Percentiles rank a stretch among this genome's conserved stretches.
Evolutionary conservation across 192 early-diverging fungal species (phyloP).

Genomic region (Backusella luteola): DNA sequence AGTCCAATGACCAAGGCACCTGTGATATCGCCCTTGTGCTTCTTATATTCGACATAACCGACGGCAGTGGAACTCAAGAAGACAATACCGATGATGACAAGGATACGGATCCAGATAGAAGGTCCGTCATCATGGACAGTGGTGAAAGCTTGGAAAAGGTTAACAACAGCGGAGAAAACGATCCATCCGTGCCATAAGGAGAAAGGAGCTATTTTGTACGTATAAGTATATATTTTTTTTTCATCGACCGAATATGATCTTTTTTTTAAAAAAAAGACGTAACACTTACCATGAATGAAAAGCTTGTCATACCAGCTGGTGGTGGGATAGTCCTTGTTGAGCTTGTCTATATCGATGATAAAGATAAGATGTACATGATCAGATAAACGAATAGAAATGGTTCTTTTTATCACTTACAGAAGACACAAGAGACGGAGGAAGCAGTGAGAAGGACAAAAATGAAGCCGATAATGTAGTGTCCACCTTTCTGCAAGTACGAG

Average conservation of each 20-base stretch:
- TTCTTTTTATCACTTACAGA: conserved; percentile 35
- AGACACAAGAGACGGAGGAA: conserved; percentile 56
- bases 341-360: neutral
- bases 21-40: conserved; percentile 56
- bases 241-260: neutral
- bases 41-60: conserved; percentile 61
- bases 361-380: neutral
- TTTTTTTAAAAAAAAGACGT: conserved; percentile 1
- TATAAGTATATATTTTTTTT: neutral
- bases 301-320: conserved; percentile 39
- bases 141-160: conserved; percentile 61
- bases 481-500: conserved; percentile 26
- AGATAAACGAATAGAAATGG: neutral
- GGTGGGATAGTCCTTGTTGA: conserved; percentile 24
- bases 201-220: conserved; percentile 47
- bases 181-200: conserved; percentile 69
- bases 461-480: conserved; percentile 50
- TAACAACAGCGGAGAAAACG: conserved; percentile 55
- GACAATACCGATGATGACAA: conserved; percentile 48
- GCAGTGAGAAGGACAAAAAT: conserved; percentile 58
- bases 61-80: conserved; percentile 56
- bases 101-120: conserved; percentile 40
- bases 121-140: conserved; percentile 37
- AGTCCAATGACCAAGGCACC: conserved; percentile 65
- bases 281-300: conserved; percentile 45